Evolutionary conservation across 371 early-diverging fungal genomes (phyloP), one percentile per base, ranked within the genome.

Genomic region (Mortierella sp.): DNA sequence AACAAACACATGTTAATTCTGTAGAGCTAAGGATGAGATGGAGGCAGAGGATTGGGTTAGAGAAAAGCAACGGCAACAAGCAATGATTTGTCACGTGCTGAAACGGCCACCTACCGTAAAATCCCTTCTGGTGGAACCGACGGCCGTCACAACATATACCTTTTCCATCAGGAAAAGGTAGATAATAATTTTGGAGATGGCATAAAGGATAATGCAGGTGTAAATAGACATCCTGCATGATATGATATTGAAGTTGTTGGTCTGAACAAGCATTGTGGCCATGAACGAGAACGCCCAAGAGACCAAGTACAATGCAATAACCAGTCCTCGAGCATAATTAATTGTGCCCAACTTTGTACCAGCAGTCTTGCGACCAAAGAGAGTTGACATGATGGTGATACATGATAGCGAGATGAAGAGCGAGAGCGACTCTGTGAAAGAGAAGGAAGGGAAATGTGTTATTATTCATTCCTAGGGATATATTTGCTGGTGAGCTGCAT

Each of bases 151-250:
- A n/a, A 52, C 52, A 52, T 52, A 52, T 4, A 52, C 52, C n/a
- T 52, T 52, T n/a, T 52, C 52, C 52, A 52, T 52, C 21, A 52
- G 52, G n/a, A 52, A 52, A n/a, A 52, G 52, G 22, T 52, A 52
- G 22, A 52, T 52, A 19, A 52, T 52, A 52, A 52, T 52, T 22
- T 52, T 52, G 11, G 52, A 52, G 19, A 52, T 22, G 19, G 52
- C 52, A n/a, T 52, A 52, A 2, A 52, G 22, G 52, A 52, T 19
- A 22, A 52, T 52, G 22, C 52, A 52, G 52, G 21, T 52, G 52
- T 21, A 52, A 19, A 52, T 22, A 52, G 52, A 52, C 19, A 52
- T 16, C 19, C n/a, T 22, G 22, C 52, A 52, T 8, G 52, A 52
- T n/a, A 52, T n/a, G 7, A 22, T 22, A n/a, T 52, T 52, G 8